Conservation (phyloP, 2,329 filamentous ascomycete species). For the Phaeophleospora eucalypticola region DNA sequence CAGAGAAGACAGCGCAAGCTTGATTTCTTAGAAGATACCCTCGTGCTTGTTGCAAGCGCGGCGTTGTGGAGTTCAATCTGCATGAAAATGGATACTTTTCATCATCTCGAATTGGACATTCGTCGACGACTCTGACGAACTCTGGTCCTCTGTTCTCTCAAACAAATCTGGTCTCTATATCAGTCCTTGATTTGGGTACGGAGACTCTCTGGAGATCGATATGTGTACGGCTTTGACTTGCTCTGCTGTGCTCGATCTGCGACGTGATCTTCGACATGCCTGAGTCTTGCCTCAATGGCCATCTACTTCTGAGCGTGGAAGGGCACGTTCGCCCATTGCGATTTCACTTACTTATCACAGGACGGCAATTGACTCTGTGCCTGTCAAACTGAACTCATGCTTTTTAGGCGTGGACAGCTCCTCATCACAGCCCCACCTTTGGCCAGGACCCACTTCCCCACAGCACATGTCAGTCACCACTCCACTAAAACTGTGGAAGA, state of each 20-base stretch:
- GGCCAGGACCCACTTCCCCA: not conserved
- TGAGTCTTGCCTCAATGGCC: not conserved
- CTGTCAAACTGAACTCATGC: too few relatives aligned
- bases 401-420: too few relatives aligned
- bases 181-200: too few relatives aligned
- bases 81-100: not conserved
- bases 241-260: not conserved
- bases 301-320: too few relatives aligned
- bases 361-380: too few relatives aligned
- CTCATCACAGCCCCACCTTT: not conserved
- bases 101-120: too few relatives aligned
- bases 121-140: not conserved
- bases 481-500: too few relatives aligned
- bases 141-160: not conserved
- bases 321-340: too few relatives aligned
- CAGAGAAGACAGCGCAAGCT: conserved; percentile 3
- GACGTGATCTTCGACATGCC: not conserved
- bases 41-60: not conserved
- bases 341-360: too few relatives aligned
- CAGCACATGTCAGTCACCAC: not conserved
- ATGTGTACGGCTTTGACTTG: not conserved
- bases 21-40: conserved; percentile 1
- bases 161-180: not conserved
- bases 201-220: not conserved
- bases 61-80: not conserved